Conservation (phyloP, 108 stramenopile species). For the Epithemia pelagica region DNA sequence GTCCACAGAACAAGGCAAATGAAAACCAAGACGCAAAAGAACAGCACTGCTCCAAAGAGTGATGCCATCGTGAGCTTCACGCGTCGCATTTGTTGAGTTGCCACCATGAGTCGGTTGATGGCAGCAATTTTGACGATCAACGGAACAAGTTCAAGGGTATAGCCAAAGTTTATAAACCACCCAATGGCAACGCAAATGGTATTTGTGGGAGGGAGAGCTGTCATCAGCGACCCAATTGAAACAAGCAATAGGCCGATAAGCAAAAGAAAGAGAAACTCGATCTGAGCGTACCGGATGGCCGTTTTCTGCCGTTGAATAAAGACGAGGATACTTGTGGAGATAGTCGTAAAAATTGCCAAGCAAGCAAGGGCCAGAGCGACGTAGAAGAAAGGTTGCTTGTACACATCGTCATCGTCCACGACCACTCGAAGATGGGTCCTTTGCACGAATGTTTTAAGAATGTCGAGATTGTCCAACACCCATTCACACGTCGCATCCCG, state of each 20-base stretch:
- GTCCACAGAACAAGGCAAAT: slow-evolving; percentile 29
- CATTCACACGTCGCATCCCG: slow-evolving; percentile 22
- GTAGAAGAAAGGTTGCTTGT: slow-evolving; percentile 1
- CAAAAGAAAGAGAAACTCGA: slow-evolving; percentile 24
- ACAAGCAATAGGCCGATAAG: slow-evolving; percentile 25
- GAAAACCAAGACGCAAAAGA: slow-evolving; percentile 5
- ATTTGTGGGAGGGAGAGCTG: slow-evolving; percentile 9
- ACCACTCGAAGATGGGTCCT: slow-evolving; percentile 13
- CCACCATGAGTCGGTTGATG: slow-evolving; percentile 23
- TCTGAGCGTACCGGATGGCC: slow-evolving; percentile 15
- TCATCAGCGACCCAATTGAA: slow-evolving; percentile 22
- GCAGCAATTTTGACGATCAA: slow-evolving; percentile 36
- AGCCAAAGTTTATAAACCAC: slow-evolving; percentile 37
- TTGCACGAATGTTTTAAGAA: slow-evolving; percentile 14
- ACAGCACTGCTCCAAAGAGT: slow-evolving; percentile 17
- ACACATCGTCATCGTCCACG: background rate
- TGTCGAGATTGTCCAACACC: slow-evolving; percentile 26
- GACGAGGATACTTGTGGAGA: background rate
- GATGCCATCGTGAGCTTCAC: slow-evolving; percentile 15
- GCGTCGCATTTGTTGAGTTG: slow-evolving; percentile 21
- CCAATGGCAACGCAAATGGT: slow-evolving; percentile 16
- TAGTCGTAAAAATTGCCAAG: background rate
- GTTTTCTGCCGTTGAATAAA: background rate
- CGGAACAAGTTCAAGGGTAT: slow-evolving; percentile 29
- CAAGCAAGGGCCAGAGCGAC: slow-evolving; percentile 6